Conservation (phyloP, 148 eudicot species). For the Limonium bicolor region DNA sequence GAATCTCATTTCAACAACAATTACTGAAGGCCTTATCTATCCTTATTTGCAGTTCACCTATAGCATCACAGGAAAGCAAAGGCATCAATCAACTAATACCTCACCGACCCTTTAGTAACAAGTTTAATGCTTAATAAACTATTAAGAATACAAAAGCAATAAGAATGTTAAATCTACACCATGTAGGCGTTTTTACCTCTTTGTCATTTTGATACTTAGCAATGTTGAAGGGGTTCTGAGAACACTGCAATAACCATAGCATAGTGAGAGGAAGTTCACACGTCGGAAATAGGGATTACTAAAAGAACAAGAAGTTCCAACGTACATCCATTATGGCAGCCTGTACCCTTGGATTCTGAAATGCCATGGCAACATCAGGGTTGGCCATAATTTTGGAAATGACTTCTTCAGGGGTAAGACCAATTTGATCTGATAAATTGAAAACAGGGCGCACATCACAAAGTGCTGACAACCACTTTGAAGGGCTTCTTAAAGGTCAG, state of each 20-base stretch:
- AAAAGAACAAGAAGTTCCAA: too few species aligned
- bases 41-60: neutral
- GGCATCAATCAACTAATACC: too few species aligned
- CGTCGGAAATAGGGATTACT: too few species aligned
- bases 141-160: too few species aligned
- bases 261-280: too few species aligned
- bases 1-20: neutral
- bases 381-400: conserved; percentile 86
- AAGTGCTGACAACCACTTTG: too few species aligned
- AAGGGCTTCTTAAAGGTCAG: too few species aligned
- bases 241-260: conserved; percentile 62
- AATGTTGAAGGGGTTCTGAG: conserved; percentile 81
- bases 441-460: too few species aligned
- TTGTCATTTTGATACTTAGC: conserved; percentile 83
- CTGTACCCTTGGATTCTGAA: conserved; percentile 95
- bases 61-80: too few species aligned
- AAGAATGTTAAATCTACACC: too few species aligned
- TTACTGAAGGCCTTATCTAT: neutral
- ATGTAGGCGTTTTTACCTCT: conserved; percentile 89
- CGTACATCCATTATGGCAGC: conserved; percentile 97
- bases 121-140: too few species aligned
- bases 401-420: conserved; percentile 90
- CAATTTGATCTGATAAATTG: conserved; percentile 60
- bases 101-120: too few species aligned
- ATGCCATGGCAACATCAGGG: conserved; percentile 95